A percentile compares a stretch with the other conserved stretches of the same genome.
phyloP scores from a whole-genome alignment of 306 rosid species.

The Quercus ilex region DNA sequence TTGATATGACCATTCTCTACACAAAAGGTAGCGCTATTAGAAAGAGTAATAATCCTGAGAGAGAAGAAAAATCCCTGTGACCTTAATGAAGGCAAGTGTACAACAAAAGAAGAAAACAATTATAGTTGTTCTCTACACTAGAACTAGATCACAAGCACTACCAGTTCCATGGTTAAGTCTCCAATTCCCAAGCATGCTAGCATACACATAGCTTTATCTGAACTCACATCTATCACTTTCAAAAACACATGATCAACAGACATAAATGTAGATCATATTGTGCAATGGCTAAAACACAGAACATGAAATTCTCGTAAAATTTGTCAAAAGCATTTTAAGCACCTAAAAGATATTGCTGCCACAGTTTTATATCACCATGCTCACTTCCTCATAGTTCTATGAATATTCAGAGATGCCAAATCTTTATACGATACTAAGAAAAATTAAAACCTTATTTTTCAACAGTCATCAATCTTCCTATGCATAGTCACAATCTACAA shows the following conservation, averaged over 20 bases:
- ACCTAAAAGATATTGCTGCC: background rate
- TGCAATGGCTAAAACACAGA: background rate
- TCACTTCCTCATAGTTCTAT: background rate
- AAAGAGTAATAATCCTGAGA: background rate
- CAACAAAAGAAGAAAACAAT: background rate
- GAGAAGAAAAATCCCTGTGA: background rate
- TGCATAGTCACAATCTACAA: background rate
- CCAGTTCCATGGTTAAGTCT: background rate
- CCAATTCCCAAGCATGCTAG: background rate
- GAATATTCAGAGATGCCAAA: background rate
- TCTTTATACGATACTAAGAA: background rate
- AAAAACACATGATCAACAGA: background rate
- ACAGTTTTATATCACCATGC: background rate
- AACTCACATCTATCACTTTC: too few relatives aligned
- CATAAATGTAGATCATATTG: background rate
- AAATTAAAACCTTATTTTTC: background rate
- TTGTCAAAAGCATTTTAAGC: background rate
- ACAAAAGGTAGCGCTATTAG: background rate
- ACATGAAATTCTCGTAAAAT: background rate
- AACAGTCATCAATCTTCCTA: background rate
- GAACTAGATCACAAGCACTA: too few relatives aligned
- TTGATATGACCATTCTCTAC: conserved; percentile 72
- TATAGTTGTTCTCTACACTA: background rate
- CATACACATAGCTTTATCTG: too few relatives aligned
- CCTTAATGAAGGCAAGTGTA: background rate